Percentiles rank a stretch among this genome's conserved stretches.
phyloP scores from a whole-genome alignment of 1,284 basidiomycete species.

The Ceratobasidium sp. region DNA sequence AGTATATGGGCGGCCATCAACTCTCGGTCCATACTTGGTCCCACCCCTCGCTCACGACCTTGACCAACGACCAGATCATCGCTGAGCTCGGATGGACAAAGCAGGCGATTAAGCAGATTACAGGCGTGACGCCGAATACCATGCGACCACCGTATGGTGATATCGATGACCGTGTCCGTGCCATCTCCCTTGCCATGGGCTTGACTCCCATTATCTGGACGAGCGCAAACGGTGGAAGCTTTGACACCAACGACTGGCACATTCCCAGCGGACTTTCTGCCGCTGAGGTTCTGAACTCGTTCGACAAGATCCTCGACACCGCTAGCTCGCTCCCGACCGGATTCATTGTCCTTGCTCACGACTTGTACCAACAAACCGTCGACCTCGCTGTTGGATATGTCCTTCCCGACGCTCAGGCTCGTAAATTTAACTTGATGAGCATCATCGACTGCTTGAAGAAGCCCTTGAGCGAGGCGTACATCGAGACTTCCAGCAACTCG shows the following conservation, averaged over 20 bases:
- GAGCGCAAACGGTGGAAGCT: conserved; percentile 52
- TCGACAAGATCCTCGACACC: conserved; percentile 47
- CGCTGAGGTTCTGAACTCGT: conserved; percentile 44
- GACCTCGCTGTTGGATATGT: conserved; percentile 52
- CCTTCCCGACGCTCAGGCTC: conserved; percentile 49
- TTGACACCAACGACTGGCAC: conserved; percentile 52
- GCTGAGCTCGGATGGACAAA: conserved; percentile 66
- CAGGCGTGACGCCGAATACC: conserved; percentile 52
- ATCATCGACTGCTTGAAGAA: conserved; percentile 50
- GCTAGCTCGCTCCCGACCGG: conserved; percentile 46
- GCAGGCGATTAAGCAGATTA: conserved; percentile 58
- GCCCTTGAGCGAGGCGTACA: conserved; percentile 49
- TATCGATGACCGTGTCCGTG: conserved; percentile 65
- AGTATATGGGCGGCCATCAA: conserved; percentile 54
- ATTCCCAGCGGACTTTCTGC: conserved; percentile 46
- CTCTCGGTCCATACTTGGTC: conserved; percentile 64
- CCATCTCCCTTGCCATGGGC: conserved; percentile 61
- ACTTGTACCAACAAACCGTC: conserved; percentile 51
- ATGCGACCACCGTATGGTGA: conserved; percentile 61
- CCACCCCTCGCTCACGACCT: conserved; percentile 47
- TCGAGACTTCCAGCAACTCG: conserved; percentile 50
- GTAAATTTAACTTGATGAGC: conserved; percentile 47
- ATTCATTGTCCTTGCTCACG: conserved; percentile 52
- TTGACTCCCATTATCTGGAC: conserved; percentile 60
- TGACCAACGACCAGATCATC: conserved; percentile 68